Evolutionary conservation across 2,329 filamentous ascomycete genomes (phyloP).

Genomic region (Colletotrichum aenigma): DNA sequence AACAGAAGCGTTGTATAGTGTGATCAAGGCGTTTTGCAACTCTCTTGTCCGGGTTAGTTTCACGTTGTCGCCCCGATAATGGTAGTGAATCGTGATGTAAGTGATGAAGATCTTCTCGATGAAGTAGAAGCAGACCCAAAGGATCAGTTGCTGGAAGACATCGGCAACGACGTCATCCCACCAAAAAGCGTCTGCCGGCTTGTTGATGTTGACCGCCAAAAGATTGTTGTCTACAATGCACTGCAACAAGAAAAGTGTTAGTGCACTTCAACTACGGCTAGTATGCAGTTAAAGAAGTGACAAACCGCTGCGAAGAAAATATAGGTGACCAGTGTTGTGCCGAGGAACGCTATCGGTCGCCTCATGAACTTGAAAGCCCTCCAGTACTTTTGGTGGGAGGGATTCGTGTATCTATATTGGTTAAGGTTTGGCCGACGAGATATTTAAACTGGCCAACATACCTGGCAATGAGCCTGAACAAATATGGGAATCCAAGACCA

Average conservation of each 20-base stretch:
- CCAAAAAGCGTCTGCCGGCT: background rate
- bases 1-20: constrained; percentile 28
- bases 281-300: background rate
- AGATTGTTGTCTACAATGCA: constrained; percentile 18
- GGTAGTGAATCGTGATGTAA: constrained; percentile 32
- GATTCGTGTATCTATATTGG: constrained; percentile 28
- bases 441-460: background rate
- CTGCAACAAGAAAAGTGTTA: background rate
- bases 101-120: constrained; percentile 31
- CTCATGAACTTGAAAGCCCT: constrained; percentile 26
- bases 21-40: constrained; percentile 29
- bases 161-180: constrained; percentile 11
- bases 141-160: background rate
- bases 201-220: constrained; percentile 22
- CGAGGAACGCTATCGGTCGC: constrained; percentile 25
- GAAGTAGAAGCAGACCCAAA: constrained; percentile 31
- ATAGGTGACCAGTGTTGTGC: constrained; percentile 15
- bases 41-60: constrained; percentile 23
- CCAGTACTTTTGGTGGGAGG: constrained; percentile 31
- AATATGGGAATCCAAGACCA: constrained; percentile 25
- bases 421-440: background rate
- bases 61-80: constrained; percentile 26
- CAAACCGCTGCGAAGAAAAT: constrained; percentile 21
- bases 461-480: constrained; percentile 29
- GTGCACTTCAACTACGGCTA: background rate